Conservation (phyloP, 2,329 filamentous ascomycete genomes). For the Herpotrichia juniperi region DNA sequence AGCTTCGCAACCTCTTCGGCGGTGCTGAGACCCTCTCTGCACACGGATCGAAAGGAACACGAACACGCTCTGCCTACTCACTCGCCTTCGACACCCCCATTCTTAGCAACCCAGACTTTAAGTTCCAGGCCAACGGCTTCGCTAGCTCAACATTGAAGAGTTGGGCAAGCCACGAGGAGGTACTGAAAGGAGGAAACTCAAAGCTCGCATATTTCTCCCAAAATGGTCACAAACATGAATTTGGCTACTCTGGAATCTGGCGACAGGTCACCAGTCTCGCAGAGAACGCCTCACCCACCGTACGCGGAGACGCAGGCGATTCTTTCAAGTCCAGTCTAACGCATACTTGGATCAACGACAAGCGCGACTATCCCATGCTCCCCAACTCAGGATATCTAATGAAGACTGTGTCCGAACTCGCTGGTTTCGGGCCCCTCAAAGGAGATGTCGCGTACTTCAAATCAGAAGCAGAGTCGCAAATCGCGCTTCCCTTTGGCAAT, state of each 20-base stretch:
- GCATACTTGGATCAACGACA: slow-evolving; percentile 80
- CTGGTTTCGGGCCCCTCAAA: slow-evolving; percentile 79
- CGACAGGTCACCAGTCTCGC: slow-evolving; percentile 83
- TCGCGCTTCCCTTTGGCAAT: slow-evolving; percentile 74
- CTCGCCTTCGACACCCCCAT: slow-evolving; percentile 84
- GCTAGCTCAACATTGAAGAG: slow-evolving; percentile 85
- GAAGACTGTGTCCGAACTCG: slow-evolving; percentile 80
- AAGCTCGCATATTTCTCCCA: slow-evolving; percentile 76
- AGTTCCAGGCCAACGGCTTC: slow-evolving; percentile 78
- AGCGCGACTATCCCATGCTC: slow-evolving; percentile 82
- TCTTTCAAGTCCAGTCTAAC: slow-evolving; percentile 86
- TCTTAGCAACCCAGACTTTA: slow-evolving; percentile 80
- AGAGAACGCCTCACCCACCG: slow-evolving; percentile 76
- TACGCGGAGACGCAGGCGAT: slow-evolving; percentile 87
- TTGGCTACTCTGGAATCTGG: slow-evolving; percentile 84
- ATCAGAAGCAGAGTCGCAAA: slow-evolving; percentile 81
- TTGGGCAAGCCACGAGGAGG: slow-evolving; percentile 94
- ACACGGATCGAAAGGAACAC: slow-evolving; percentile 86
- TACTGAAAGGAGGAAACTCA: slow-evolving; percentile 75
- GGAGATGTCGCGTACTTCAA: slow-evolving; percentile 96
- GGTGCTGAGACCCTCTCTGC: slow-evolving; percentile 89
- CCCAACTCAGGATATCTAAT: slow-evolving; percentile 82
- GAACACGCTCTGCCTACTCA: slow-evolving; percentile 90
- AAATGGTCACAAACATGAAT: slow-evolving; percentile 72
- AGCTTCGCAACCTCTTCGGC: slow-evolving; percentile 91